A percentile compares a stretch with the other conserved stretches of the same genome.
These are phyloP conservation scores for Ophiostoma angusticollis DNA, from an alignment of 2,329 filamentous ascomycete genomes.

Conservation along the genomic window DNA sequence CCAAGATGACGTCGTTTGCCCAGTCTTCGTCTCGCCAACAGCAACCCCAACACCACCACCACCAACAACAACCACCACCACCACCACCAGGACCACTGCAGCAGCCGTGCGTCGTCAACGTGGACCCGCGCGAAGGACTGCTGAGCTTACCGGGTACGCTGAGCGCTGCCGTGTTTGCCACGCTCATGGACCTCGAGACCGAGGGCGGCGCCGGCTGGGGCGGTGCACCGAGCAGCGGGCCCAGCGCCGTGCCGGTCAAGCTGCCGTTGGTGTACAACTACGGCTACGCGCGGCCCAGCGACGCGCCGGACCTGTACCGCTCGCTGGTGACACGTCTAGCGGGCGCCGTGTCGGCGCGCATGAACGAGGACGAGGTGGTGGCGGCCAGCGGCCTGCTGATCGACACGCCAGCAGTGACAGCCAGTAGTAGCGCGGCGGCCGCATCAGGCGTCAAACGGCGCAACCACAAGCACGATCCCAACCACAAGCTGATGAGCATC, in stretches of 20 bases:
- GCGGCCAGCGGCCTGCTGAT: slow-evolving; percentile 69
- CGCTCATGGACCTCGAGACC: slow-evolving; percentile 65
- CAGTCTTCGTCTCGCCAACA: background rate
- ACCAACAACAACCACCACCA: no score
- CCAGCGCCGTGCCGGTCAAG: slow-evolving; percentile 79
- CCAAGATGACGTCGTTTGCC: slow-evolving; percentile 38
- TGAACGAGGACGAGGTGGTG: slow-evolving; percentile 62
- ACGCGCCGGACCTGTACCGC: slow-evolving; percentile 60
- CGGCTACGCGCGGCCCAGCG: slow-evolving; percentile 59
- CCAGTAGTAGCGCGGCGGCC: slow-evolving; percentile 28
- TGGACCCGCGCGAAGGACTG: slow-evolving; percentile 71
- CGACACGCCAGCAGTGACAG: slow-evolving; percentile 63
- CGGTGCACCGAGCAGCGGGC: slow-evolving; percentile 78
- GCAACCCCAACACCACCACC: background rate
- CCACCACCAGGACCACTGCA: no score
- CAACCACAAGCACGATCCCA: slow-evolving; percentile 29
- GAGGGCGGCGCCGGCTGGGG: slow-evolving; percentile 74
- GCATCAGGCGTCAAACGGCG: background rate
- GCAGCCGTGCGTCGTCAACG: slow-evolving; percentile 72
- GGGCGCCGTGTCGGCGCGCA: slow-evolving; percentile 60
- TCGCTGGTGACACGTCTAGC: slow-evolving; percentile 65
- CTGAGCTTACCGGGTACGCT: slow-evolving; percentile 68
- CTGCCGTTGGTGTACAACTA: slow-evolving; percentile 85
- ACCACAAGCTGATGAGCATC: slow-evolving; percentile 32
- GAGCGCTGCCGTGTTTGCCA: slow-evolving; percentile 75